Evolutionary conservation across 192 early-diverging fungal genomes (phyloP).

Genomic region (Gryganskiella cystojenkinii): DNA sequence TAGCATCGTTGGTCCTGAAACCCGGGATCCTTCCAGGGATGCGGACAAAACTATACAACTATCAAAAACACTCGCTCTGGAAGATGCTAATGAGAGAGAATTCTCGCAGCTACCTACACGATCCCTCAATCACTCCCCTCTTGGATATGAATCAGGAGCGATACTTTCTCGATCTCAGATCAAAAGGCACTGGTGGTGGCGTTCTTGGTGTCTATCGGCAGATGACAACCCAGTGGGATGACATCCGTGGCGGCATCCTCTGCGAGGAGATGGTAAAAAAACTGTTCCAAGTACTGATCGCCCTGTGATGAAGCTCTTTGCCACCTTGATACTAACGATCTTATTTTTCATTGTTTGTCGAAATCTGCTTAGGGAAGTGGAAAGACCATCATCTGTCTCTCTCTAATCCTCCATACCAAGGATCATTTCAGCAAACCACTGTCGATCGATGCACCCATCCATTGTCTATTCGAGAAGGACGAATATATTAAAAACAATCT

Average conservation of each 20-base stretch:
- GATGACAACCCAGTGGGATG: constrained; percentile 43
- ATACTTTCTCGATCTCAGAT: constrained; percentile 45
- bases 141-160: constrained; percentile 35
- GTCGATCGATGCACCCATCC: constrained; percentile 41
- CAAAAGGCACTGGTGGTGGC: too few relatives aligned
- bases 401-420: constrained; percentile 70
- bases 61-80: constrained; percentile 76
- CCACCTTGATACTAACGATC: too few relatives aligned
- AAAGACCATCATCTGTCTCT: constrained; percentile 79
- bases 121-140: constrained; percentile 55
- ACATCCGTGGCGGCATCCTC: constrained; percentile 75
- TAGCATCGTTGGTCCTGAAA: neutral
- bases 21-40: constrained; percentile 46
- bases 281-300: too few relatives aligned
- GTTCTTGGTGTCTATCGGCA: constrained; percentile 17
- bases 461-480: constrained; percentile 17
- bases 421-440: constrained; percentile 65
- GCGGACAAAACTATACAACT: constrained; percentile 63
- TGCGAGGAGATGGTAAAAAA: constrained; percentile 82
- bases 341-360: too few relatives aligned
- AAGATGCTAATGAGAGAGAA: constrained; percentile 79
- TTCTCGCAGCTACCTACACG: constrained; percentile 62
- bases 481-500: too few relatives aligned
- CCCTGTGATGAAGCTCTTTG: too few relatives aligned
- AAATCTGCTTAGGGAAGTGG: constrained; percentile 83